Conservation (phyloP, 2,329 filamentous ascomycete genomes). For the Coniochaeta ligniaria region DNA sequence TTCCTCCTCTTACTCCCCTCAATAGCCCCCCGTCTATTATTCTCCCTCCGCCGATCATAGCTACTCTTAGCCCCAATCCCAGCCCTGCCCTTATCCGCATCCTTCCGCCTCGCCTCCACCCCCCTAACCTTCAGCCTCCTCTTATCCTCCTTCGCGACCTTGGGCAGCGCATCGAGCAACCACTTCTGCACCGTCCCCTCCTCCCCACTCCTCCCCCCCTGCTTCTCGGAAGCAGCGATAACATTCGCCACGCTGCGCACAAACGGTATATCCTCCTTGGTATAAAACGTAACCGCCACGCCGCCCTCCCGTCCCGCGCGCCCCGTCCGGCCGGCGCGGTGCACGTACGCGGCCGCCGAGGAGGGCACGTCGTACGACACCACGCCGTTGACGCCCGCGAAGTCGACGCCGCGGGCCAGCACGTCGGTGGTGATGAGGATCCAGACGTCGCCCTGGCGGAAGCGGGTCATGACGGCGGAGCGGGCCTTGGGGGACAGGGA, state of each 20-base stretch:
- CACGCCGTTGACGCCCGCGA: constrained; percentile 89
- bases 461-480: constrained; percentile 76
- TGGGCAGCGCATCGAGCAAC: constrained; percentile 81
- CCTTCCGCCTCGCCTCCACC: constrained; percentile 58
- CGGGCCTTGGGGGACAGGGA: constrained; percentile 71
- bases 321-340: constrained; percentile 86
- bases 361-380: constrained; percentile 97
- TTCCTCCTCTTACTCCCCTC: constrained; percentile 52
- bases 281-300: constrained; percentile 89
- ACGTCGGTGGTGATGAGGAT: constrained; percentile 94
- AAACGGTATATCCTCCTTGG: constrained; percentile 83
- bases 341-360: constrained; percentile 85
- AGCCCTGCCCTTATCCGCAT: constrained; percentile 20
- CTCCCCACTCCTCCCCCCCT: constrained; percentile 43
- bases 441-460: constrained; percentile 91
- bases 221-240: constrained; percentile 74
- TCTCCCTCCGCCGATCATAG: constrained; percentile 62
- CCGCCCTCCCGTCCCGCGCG: constrained; percentile 82
- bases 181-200: constrained; percentile 67
- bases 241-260: constrained; percentile 92
- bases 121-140: constrained; percentile 76
- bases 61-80: constrained; percentile 81
- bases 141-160: constrained; percentile 75
- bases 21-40: constrained; percentile 58
- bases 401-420: constrained; percentile 86